A percentile compares a stretch with the other conserved stretches of the same genome.
Conservation (phyloP, 805 yeast species). For the Suhomyces emberorum region DNA sequence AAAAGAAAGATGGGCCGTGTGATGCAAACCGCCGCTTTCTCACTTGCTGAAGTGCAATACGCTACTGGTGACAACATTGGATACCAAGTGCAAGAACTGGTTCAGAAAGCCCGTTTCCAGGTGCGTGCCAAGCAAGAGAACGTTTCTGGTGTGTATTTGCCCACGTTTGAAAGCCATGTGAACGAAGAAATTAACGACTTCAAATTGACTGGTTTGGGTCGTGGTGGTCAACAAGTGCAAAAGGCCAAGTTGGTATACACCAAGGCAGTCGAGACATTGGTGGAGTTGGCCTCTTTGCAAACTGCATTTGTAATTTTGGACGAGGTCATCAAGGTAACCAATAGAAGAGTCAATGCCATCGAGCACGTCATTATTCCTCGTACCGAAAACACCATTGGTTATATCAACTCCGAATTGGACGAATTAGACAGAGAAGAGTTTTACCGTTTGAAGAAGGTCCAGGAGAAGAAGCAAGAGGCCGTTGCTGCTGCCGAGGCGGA, state of each 20-base stretch:
- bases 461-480: conserved; percentile 86
- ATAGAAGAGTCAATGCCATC: conserved; percentile 97
- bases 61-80: conserved; percentile 97
- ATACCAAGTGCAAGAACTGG: conserved; percentile 94
- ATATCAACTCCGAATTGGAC: conserved; percentile 93
- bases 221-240: conserved; percentile 98
- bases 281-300: conserved; percentile 91
- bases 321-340: conserved; percentile 96
- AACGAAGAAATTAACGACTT: conserved; percentile 88
- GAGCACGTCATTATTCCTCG: conserved; percentile 98
- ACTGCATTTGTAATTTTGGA: conserved; percentile 95
- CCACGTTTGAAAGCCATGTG: conserved; percentile 83
- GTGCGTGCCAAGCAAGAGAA: conserved; percentile 92
- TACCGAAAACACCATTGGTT: conserved; percentile 88
- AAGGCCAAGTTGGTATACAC: conserved; percentile 91
- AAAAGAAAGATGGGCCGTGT: conserved; percentile 97
- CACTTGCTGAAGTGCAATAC: conserved; percentile 93
- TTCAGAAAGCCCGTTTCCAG: conserved; percentile 84
- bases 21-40: conserved; percentile 97
- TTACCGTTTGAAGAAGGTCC: conserved; percentile 93
- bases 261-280: conserved; percentile 94
- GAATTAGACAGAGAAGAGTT: conserved; percentile 98
- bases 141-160: conserved; percentile 92
- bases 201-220: conserved; percentile 92
- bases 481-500: conserved; percentile 63